Evolutionary conservation across 768 basidiomycete species (phyloP), one percentile per base, ranked within the genome.

Genomic region (Pleurotus salmoneostramineus): DNA sequence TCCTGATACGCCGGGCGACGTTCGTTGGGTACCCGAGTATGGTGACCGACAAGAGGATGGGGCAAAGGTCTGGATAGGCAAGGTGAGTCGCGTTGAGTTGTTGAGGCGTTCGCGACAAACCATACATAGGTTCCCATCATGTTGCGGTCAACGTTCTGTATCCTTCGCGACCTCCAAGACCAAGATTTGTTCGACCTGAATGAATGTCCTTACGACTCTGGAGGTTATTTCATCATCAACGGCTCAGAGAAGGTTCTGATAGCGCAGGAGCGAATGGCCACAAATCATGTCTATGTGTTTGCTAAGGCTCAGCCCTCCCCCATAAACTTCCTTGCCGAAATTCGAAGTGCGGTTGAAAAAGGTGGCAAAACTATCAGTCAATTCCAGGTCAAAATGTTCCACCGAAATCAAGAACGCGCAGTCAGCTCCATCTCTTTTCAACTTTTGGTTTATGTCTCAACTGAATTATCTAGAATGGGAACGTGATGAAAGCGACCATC

Each of bases 211-310:
- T 96, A 95, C 67, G 97, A 99, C 72, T 94, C 95, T 40, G 97
- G 97, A 71, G 97, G 97, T 50, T 99, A 99, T 71, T 99, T 99
- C 71, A 93, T 99, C 68, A 98, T 99, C 76, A 98, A 98, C 64
- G 97, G 97, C 10, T 98, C 97, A 2, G 97, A 99, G 71, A 99
- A 99, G 72, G 97, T 99, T n/a, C 80, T 99, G 60, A 99, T 99
- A 71, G 97, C 97, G 1, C 97, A 99, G 72, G 97, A 99, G 71
- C 87, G 97, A 54, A 98, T 98, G 95, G 96, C 97, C 7, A 95
- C 94, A 21, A 99, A 99, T 75, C 95, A 97, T 67, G 97, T 99
- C 63, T 99, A 98, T 72, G 95, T 98, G 54, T 99, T 99, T 67
- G 94, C 95, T 52, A 99, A 98, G 74, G 93, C 93, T 0, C 93